Conservation (phyloP, 1,284 basidiomycete genomes). For the Malassezia brasiliensis region DNA sequence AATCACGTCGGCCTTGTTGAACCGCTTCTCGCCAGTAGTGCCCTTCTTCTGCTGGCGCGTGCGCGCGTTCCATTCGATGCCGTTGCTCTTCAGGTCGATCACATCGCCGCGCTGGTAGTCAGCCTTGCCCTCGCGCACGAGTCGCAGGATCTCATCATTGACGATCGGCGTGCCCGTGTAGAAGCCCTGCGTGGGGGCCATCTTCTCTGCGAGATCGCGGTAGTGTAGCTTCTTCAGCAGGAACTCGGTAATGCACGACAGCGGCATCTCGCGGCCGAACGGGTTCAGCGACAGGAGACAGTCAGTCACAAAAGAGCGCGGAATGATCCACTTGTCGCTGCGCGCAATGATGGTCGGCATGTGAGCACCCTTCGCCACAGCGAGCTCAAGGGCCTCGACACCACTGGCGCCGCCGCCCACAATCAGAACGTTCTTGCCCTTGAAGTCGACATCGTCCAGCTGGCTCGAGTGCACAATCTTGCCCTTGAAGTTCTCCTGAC, state of each 20-base stretch:
- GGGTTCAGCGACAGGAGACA: conserved; percentile 56
- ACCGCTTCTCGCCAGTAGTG: conserved; percentile 44
- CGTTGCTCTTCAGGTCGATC: conserved; percentile 51
- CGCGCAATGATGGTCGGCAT: conserved; percentile 54
- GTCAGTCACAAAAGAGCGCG: conserved; percentile 54
- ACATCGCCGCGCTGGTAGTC: conserved; percentile 57
- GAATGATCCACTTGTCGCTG: conserved; percentile 38
- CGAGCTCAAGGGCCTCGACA: conserved; percentile 57
- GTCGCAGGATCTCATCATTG: conserved; percentile 56
- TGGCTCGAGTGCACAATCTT: conserved; percentile 57
- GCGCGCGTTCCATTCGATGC: conserved; percentile 50
- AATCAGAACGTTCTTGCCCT: conserved; percentile 52
- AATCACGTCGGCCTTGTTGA: conserved; percentile 55
- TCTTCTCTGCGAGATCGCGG: conserved; percentile 52
- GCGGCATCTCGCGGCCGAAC: conserved; percentile 52
- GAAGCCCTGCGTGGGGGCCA: conserved; percentile 39
- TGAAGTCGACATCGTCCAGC: conserved; percentile 51
- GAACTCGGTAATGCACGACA: conserved; percentile 52
- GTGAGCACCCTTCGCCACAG: conserved; percentile 51
- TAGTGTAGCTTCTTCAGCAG: conserved; percentile 56
- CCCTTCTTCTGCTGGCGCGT: conserved; percentile 43
- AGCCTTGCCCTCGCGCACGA: conserved; percentile 54
- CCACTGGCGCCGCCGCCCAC: conserved; percentile 58
- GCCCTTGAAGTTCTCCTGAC: conserved; percentile 52
- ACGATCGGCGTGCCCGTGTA: conserved; percentile 51